Evolutionary conservation across 1,284 basidiomycete species (phyloP).

Genomic region (Tylopilus sp.): DNA sequence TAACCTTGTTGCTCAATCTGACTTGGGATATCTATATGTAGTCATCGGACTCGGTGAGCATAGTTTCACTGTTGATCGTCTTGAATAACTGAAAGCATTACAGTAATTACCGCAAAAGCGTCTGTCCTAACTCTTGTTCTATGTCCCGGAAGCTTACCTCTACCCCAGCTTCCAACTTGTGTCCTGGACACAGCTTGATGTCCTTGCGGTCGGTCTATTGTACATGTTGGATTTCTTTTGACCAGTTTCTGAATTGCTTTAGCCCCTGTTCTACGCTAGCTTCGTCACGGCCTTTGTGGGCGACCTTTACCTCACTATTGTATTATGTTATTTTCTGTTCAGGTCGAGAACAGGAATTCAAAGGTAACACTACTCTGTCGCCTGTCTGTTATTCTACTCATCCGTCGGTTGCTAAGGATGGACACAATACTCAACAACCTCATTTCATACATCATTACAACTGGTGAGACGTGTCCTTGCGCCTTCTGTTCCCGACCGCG

Average conservation of each 20-base stretch:
- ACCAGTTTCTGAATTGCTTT: neutral
- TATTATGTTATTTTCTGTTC: conserved; percentile 41
- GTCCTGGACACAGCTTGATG: conserved; percentile 34
- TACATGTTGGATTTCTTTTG: neutral
- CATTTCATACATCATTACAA: conserved; percentile 46
- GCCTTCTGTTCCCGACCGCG: neutral
- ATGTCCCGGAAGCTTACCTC: conserved; percentile 1
- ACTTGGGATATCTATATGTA: conserved; percentile 14
- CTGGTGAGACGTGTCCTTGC: conserved; percentile 34
- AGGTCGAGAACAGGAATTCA: conserved; percentile 42
- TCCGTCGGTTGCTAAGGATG: conserved; percentile 33
- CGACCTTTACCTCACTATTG: conserved; percentile 42
- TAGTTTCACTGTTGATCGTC: neutral
- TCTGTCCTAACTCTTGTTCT: conserved; percentile 23
- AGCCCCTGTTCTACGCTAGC: conserved; percentile 42
- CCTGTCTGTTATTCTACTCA: neutral
- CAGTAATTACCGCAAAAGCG: conserved; percentile 46
- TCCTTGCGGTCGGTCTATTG: conserved; percentile 34
- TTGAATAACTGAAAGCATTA: conserved; percentile 1
- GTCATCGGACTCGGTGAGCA: conserved; percentile 41
- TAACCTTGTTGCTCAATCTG: neutral
- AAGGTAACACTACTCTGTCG: conserved; percentile 25
- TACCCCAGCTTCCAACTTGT: conserved; percentile 34
- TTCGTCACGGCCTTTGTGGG: conserved; percentile 41
- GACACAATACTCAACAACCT: conserved; percentile 42